A percentile compares a stretch with the other conserved stretches of the same genome.
These are phyloP conservation scores for Stephania japonica DNA, from an alignment of 164 flowering plant species.

Conservation along the genomic window DNA sequence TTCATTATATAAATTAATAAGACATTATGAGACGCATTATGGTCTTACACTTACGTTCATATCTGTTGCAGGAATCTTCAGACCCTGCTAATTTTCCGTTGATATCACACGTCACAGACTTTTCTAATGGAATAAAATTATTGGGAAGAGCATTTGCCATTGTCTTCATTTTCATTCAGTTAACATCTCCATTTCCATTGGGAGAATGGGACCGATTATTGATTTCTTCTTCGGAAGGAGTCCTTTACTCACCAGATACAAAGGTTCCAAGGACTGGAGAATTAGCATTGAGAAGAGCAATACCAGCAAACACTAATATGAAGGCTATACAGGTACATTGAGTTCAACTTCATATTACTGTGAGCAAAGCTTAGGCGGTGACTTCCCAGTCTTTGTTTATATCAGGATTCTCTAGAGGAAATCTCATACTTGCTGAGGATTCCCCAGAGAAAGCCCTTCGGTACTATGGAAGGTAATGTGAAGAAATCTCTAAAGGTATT, in stretches of 20 bases:
- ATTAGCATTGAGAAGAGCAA: slow-evolving; percentile 86
- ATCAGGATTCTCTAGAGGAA: slow-evolving; percentile 81
- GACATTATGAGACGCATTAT: too few species aligned
- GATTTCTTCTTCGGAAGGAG: slow-evolving; percentile 59
- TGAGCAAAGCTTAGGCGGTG: slow-evolving; percentile 1
- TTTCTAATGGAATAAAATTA: slow-evolving; percentile 25
- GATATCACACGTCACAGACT: slow-evolving; percentile 14
- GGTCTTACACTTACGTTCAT: too few species aligned
- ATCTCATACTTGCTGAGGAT: slow-evolving; percentile 87
- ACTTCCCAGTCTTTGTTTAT: slow-evolving; percentile 12
- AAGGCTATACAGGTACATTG: slow-evolving; percentile 72
- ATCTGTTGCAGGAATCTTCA: slow-evolving; percentile 38
- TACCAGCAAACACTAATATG: slow-evolving; percentile 86
- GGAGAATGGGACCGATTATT: slow-evolving; percentile 30
- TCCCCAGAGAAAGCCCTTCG: slow-evolving; percentile 95
- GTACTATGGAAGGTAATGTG: slow-evolving; percentile 95
- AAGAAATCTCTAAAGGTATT: slow-evolving; percentile 86
- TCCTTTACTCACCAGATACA: slow-evolving; percentile 92
- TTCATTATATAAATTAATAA: too few species aligned
- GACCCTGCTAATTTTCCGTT: slow-evolving; percentile 12
- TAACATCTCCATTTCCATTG: slow-evolving; percentile 50
- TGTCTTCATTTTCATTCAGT: slow-evolving; percentile 45
- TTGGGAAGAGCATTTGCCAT: slow-evolving; percentile 36
- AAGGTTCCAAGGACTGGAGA: slow-evolving; percentile 96
- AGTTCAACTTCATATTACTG: background rate